Evolutionary conservation across 169 alveolate species (phyloP).

Genomic region (Plasmodium billcollinsi): DNA sequence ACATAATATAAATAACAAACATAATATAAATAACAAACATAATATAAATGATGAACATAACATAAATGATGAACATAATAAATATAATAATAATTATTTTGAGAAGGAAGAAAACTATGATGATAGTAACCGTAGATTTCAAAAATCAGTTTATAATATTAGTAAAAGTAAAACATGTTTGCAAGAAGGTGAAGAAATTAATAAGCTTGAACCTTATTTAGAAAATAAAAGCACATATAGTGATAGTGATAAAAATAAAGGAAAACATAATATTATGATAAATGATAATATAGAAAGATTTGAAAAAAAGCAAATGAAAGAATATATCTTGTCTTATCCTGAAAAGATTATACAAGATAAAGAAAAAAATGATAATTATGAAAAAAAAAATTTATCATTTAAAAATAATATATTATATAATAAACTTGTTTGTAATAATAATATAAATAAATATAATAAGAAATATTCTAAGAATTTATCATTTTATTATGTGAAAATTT

Average conservation of each 20-base stretch:
- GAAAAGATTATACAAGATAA: neutral
- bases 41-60: neutral
- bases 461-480: neutral
- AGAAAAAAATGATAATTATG: neutral
- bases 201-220: too few species aligned
- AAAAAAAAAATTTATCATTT: neutral
- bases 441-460: too few species aligned
- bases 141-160: too few species aligned
- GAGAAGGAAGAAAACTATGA: neutral
- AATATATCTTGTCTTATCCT: neutral
- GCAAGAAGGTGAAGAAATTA: too few species aligned
- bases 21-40: too few species aligned
- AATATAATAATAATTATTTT: neutral
- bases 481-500: neutral
- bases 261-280: neutral
- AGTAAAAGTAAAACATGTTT: too few species aligned
- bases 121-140: neutral
- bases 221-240: too few species aligned
- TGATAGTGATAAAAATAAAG: neutral
- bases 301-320: neutral
- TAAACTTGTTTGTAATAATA: too few species aligned
- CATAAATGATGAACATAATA: neutral
- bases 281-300: neutral
- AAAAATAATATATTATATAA: too few species aligned
- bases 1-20: too few species aligned